Conservation (phyloP, 306 rosid species). For the Vigna trinervia region DNA sequence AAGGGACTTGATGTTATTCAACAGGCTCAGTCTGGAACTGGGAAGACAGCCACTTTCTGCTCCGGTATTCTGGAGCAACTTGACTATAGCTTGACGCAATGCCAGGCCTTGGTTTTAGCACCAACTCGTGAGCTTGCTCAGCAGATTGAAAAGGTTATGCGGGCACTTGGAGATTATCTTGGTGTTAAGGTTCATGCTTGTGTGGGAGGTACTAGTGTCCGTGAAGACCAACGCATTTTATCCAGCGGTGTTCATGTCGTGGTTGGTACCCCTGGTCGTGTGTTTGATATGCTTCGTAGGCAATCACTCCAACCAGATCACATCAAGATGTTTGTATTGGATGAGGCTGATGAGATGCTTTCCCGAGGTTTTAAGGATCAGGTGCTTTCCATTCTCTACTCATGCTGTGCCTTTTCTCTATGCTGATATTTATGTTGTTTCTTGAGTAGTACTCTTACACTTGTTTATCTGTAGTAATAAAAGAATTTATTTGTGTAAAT, state of each 20-base stretch:
- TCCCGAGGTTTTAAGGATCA: constrained; percentile 85
- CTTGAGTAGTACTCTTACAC: background rate
- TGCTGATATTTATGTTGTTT: background rate
- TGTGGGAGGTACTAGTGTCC: constrained; percentile 83
- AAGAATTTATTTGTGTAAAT: background rate
- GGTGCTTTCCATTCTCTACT: constrained; percentile 48
- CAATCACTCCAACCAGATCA: constrained; percentile 72
- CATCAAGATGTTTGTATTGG: constrained; percentile 85
- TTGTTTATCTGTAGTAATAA: background rate
- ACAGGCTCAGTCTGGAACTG: constrained; percentile 88
- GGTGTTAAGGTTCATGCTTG: constrained; percentile 88
- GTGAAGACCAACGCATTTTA: constrained; percentile 80
- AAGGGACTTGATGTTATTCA: constrained; percentile 88
- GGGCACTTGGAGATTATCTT: constrained; percentile 84
- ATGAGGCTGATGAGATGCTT: constrained; percentile 91
- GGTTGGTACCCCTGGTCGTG: constrained; percentile 89
- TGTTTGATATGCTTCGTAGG: constrained; percentile 80
- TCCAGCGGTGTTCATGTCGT: constrained; percentile 81
- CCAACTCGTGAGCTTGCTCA: constrained; percentile 88
- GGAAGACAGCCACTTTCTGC: constrained; percentile 85
- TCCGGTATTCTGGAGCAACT: constrained; percentile 82
- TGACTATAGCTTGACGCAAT: constrained; percentile 64
- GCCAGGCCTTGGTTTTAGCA: constrained; percentile 80
- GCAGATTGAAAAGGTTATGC: constrained; percentile 89
- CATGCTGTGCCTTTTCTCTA: background rate